Conservation (phyloP, 371 early-diverging fungal species). For the Mucor piriformis region DNA sequence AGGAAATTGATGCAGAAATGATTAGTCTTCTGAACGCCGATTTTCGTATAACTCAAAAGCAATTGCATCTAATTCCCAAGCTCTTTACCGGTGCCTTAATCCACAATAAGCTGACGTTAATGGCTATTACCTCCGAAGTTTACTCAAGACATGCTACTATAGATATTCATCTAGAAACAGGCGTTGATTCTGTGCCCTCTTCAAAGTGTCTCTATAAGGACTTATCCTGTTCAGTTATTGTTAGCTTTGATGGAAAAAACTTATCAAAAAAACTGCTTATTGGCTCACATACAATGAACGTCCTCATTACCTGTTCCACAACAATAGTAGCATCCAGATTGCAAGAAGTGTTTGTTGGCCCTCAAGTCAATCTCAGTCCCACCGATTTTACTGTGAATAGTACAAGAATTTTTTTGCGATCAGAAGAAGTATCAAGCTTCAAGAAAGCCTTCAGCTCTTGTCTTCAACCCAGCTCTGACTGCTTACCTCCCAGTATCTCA, state of each 20-base stretch:
- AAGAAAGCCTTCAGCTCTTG: slow-evolving; percentile 7
- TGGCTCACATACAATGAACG: slow-evolving; percentile 11
- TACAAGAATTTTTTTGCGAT: slow-evolving; percentile 11
- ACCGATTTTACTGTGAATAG: slow-evolving; percentile 6
- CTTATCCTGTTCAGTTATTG: slow-evolving; percentile 10
- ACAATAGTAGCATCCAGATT: slow-evolving; percentile 7
- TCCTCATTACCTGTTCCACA: slow-evolving; percentile 4
- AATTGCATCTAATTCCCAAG: no score
- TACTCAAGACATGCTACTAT: slow-evolving; percentile 10
- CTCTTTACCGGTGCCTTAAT: slow-evolving; percentile 1
- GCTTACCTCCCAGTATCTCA: slow-evolving; percentile 5
- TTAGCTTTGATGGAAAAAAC: slow-evolving; percentile 8
- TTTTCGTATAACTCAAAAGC: no score
- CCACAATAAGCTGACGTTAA: slow-evolving; percentile 4
- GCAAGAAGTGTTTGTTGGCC: slow-evolving; percentile 12
- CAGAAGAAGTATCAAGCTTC: slow-evolving; percentile 9
- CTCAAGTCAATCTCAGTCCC: slow-evolving; percentile 2
- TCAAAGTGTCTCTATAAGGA: slow-evolving; percentile 7
- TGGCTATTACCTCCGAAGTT: slow-evolving; percentile 6
- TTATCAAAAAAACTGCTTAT: slow-evolving; percentile 7
- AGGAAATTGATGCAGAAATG: no score
- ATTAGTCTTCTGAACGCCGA: no score
- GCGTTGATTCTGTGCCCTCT: slow-evolving; percentile 7
- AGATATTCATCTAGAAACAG: slow-evolving; percentile 10
- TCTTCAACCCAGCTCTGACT: no score